Percentiles rank a stretch among this genome's conserved stretches.
Evolutionary conservation across 2,329 filamentous ascomycete genomes (phyloP).

Genomic region (Eutypella sp.): DNA sequence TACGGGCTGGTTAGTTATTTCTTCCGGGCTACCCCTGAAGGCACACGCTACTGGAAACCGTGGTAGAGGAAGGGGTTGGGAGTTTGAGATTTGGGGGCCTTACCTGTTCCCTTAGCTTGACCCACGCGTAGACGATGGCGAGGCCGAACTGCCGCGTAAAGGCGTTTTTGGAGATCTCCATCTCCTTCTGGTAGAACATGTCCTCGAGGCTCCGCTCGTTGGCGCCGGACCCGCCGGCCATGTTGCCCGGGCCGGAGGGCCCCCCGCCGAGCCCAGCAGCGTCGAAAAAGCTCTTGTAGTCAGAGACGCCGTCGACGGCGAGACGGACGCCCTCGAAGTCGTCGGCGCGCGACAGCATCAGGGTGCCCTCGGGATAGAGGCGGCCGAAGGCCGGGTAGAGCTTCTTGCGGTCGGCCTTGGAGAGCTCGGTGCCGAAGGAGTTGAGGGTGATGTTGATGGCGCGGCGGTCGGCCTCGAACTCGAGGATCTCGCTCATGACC

Average conservation of each 20-base stretch:
- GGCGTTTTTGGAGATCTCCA: slow-evolving; percentile 93
- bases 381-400: slow-evolving; percentile 89
- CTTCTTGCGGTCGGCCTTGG: slow-evolving; percentile 91
- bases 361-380: slow-evolving; percentile 86
- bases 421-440: slow-evolving; percentile 94
- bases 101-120: slow-evolving; percentile 95
- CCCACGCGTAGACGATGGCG: slow-evolving; percentile 94
- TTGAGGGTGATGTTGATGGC: slow-evolving; percentile 99
- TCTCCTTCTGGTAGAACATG: slow-evolving; percentile 98
- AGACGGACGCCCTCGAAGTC: slow-evolving; percentile 91
- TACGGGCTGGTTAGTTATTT: slow-evolving; percentile 22
- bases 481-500: slow-evolving; percentile 91
- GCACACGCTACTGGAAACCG: too few relatives aligned
- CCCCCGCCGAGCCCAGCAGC: slow-evolving; percentile 74
- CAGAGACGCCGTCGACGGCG: slow-evolving; percentile 85
- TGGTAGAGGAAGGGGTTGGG: not conserved
- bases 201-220: slow-evolving; percentile 92
- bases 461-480: slow-evolving; percentile 93
- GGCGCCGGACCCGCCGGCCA: slow-evolving; percentile 71
- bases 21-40: too few relatives aligned
- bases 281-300: slow-evolving; percentile 96
- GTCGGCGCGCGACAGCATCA: slow-evolving; percentile 92
- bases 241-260: slow-evolving; percentile 71
- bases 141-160: slow-evolving; percentile 97
- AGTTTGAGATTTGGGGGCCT: slow-evolving; percentile 22